Evolutionary conservation across 805 yeast species (phyloP), one percentile per base, ranked within the genome.

Genomic region (Lachancea thermotolerans): DNA sequence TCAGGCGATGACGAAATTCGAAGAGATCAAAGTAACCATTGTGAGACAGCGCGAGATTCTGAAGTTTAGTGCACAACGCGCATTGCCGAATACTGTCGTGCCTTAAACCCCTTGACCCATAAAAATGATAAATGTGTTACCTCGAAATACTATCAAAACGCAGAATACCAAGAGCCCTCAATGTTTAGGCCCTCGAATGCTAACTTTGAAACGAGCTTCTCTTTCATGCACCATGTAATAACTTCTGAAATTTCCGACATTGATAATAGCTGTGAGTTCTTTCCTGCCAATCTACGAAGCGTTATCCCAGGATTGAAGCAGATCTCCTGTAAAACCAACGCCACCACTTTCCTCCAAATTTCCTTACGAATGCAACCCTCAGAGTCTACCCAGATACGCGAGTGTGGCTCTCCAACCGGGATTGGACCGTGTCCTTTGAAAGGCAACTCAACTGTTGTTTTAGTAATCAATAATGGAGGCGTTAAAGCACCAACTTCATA

Each of bases 381-480:
- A 32, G 82, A 61, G 52, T 82, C 84, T 10, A 85, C 69, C 96
- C 96, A 88, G 8, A 83, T 59, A 34, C 75, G 74, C 2, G 84
- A 75, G 48, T 86, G 81, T 2, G 89, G 77, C 15, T 70, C 64
- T 0, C 82, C 83, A 8, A 68, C 50, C 0, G 90, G 89, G 2
- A 81, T 74, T 1, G 79, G 69, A 33, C 45, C 54, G 4, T 12
- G 35, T 10, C 4, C 44, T 39, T 50, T 42, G 5, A 46, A 18
- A 15, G 41, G 25, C 18, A 41, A 31, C 39, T 44, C 11, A 18
- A 57, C 45, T 27, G 25, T 28, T 15, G 48, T 40, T n/a, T 46
- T 15, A 34, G 15, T 40, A 49, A 38, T 34, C 52, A 77, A 70
- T 18, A 95, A 58, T 80, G 82, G 55, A 75, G 87, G 40, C 77